Evolutionary conservation across 1,284 basidiomycete species (phyloP).

Genomic region (Heliocybe sulcata): DNA sequence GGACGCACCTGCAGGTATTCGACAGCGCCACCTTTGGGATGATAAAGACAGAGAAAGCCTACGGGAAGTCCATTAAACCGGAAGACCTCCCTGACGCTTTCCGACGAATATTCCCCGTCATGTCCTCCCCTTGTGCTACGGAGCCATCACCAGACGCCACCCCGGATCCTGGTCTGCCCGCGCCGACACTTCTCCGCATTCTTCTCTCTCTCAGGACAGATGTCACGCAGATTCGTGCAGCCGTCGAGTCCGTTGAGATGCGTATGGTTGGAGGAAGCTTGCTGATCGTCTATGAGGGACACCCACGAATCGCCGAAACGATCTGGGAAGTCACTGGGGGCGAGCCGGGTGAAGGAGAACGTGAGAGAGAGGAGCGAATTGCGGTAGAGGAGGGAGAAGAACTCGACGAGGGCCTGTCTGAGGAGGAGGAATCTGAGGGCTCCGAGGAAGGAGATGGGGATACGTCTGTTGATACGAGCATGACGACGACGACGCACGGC

Average conservation of each 20-base stretch:
- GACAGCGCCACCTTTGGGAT: slow-evolving; percentile 47
- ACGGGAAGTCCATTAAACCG: slow-evolving; percentile 71
- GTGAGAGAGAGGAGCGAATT: neutral
- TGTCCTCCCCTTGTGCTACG: slow-evolving; percentile 11
- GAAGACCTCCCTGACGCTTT: slow-evolving; percentile 71
- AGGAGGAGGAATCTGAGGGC: slow-evolving; percentile 15
- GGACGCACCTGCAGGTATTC: slow-evolving; percentile 51
- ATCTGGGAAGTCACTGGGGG: slow-evolving; percentile 30
- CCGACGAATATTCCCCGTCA: slow-evolving; percentile 70
- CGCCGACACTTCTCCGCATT: slow-evolving; percentile 48
- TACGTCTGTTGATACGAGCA: slow-evolving; percentile 27
- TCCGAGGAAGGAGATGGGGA: slow-evolving; percentile 18
- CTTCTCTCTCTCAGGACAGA: slow-evolving; percentile 50
- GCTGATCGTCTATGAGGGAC: slow-evolving; percentile 82
- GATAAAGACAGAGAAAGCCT: slow-evolving; percentile 66
- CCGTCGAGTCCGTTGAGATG: slow-evolving; percentile 54
- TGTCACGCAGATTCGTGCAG: slow-evolving; percentile 48
- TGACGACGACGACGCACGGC: slow-evolving; percentile 21
- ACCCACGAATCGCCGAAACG: slow-evolving; percentile 34
- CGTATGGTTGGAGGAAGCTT: slow-evolving; percentile 81
- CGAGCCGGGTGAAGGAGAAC: slow-evolving; percentile 32
- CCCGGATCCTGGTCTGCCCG: slow-evolving; percentile 41
- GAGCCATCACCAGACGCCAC: slow-evolving; percentile 8
- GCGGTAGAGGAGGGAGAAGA: slow-evolving; percentile 15
- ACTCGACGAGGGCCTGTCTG: slow-evolving; percentile 13